Percentiles rank a stretch among this genome's conserved stretches.
These are phyloP conservation scores for Ceratocystis harringtonii DNA, from an alignment of 2,329 filamentous ascomycete genomes.

Conservation along the genomic window DNA sequence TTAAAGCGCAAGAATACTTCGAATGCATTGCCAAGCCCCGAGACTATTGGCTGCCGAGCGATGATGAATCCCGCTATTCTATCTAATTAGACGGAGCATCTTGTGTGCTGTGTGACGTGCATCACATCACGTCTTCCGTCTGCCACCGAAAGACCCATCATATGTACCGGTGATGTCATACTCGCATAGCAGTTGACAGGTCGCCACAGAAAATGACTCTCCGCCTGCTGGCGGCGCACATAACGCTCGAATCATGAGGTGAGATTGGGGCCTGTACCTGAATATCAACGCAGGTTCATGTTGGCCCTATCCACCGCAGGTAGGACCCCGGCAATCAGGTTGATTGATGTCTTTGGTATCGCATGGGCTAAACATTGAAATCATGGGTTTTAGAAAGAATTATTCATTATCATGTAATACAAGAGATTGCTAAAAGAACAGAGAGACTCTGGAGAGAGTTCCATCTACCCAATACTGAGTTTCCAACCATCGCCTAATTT, in stretches of 20 bases:
- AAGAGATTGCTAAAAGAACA: neutral
- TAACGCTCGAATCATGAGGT: neutral
- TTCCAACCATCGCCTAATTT: neutral
- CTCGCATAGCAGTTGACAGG: neutral
- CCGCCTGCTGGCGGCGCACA: neutral
- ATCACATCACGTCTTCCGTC: neutral
- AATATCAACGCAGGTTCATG: neutral
- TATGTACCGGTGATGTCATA: slow-evolving; percentile 1
- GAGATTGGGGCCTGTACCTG: neutral
- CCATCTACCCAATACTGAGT: neutral
- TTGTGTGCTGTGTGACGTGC: neutral
- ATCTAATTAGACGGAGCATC: neutral
- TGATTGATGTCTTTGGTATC: neutral
- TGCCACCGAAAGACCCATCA: neutral
- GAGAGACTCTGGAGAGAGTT: neutral
- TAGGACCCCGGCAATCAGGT: neutral
- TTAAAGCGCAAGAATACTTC: no score
- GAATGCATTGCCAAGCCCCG: neutral
- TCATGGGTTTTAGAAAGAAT: neutral
- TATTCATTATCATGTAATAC: neutral
- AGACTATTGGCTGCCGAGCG: neutral
- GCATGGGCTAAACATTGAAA: neutral
- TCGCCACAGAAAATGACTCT: neutral
- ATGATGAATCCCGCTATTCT: neutral
- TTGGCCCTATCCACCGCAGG: neutral